These are phyloP conservation scores for Myriosclerotinia curreyana DNA, from an alignment of 2,329 filamentous ascomycete genomes.

Conservation along the genomic window DNA sequence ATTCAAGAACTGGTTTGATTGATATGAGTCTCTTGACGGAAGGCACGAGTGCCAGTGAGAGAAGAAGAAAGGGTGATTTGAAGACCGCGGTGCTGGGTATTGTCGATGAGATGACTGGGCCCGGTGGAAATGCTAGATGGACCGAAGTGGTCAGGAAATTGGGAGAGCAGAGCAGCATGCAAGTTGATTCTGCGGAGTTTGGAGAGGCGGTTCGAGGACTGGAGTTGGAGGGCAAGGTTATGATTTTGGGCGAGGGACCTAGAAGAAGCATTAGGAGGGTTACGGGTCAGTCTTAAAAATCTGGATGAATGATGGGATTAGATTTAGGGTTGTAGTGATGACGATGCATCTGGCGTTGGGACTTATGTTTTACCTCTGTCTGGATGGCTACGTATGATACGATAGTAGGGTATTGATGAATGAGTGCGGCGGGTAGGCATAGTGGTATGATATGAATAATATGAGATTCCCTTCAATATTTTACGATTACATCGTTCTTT, in stretches of 20 bases:
- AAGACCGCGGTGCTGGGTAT: conserved; percentile 73
- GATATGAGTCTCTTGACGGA: conserved; percentile 96
- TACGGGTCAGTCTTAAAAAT: conserved; percentile 47
- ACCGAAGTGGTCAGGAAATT: conserved; percentile 73
- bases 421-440: not conserved
- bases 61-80: conserved; percentile 77
- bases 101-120: conserved; percentile 75
- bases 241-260: conserved; percentile 78
- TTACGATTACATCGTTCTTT: not conserved
- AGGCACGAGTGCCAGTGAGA: conserved; percentile 85
- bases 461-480: not conserved
- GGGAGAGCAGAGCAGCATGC: conserved; percentile 65
- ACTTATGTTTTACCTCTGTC: not conserved
- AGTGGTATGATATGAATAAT: conserved; percentile 9
- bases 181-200: conserved; percentile 77
- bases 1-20: conserved; percentile 83
- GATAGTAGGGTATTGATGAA: conserved; percentile 5
- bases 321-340: not conserved
- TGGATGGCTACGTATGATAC: not conserved
- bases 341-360: conserved; percentile 17
- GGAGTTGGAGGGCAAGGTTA: conserved; percentile 81
- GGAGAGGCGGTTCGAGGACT: conserved; percentile 73
- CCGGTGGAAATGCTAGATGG: conserved; percentile 67
- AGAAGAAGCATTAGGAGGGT: conserved; percentile 79
- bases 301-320: conserved; percentile 6